These are phyloP conservation scores for Coniochaeta pulveracea DNA, from an alignment of 2,329 filamentous ascomycete genomes.

Conservation along the genomic window DNA sequence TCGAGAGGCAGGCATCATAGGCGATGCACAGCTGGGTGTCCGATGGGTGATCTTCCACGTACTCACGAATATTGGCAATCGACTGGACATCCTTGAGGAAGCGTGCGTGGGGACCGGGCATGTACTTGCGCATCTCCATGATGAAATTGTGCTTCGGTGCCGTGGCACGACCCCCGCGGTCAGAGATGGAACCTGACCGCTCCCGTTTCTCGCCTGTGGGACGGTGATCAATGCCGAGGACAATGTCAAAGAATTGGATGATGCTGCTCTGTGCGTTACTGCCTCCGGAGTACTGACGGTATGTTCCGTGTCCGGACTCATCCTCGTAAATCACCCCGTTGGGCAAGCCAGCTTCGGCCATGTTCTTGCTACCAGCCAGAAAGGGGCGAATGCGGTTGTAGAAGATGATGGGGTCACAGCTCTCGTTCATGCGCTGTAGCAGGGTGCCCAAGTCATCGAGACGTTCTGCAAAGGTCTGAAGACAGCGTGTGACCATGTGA, in stretches of 20 bases:
- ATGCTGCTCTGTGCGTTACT: slow-evolving; percentile 96
- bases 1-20: slow-evolving; percentile 79
- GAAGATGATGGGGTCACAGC: slow-evolving; percentile 88
- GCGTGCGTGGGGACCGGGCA: slow-evolving; percentile 84
- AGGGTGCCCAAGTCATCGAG: slow-evolving; percentile 74
- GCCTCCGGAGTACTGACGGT: slow-evolving; percentile 80
- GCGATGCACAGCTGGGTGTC: slow-evolving; percentile 63
- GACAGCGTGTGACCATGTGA: slow-evolving; percentile 59
- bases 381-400: slow-evolving; percentile 95
- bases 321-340: slow-evolving; percentile 81
- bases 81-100: slow-evolving; percentile 72
- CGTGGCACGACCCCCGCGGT: slow-evolving; percentile 26
- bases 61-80: slow-evolving; percentile 80
- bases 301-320: slow-evolving; percentile 54
- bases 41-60: slow-evolving; percentile 51
- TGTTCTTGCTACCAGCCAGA: slow-evolving; percentile 93
- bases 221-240: slow-evolving; percentile 78
- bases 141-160: slow-evolving; percentile 76
- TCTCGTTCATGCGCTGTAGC: slow-evolving; percentile 85
- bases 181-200: slow-evolving; percentile 25
- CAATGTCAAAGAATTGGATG: slow-evolving; percentile 94
- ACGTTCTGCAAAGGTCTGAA: slow-evolving; percentile 76
- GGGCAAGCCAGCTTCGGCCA: slow-evolving; percentile 86
- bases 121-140: slow-evolving; percentile 91
- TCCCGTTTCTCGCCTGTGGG: slow-evolving; percentile 67